Evolutionary conservation across 768 basidiomycete genomes (phyloP).

Genomic region (Sporobolomyces roseus): DNA sequence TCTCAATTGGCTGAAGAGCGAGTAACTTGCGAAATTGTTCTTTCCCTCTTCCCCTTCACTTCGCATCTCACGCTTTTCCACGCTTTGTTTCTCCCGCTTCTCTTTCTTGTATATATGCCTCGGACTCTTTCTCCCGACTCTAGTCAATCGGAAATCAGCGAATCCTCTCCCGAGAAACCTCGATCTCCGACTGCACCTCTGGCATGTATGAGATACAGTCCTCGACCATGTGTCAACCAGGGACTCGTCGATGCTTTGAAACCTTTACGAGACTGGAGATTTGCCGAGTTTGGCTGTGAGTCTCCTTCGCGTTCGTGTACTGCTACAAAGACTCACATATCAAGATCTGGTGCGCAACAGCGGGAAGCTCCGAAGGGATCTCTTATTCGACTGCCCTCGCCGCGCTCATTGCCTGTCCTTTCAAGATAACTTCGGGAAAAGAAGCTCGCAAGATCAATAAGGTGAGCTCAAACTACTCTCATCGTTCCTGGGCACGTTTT

Average conservation of each 20-base stretch:
- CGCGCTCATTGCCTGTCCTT: conserved; percentile 29
- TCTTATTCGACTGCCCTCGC: conserved; percentile 20
- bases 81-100: too few species aligned
- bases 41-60: too few species aligned
- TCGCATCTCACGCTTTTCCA: background rate
- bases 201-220: conserved; percentile 29
- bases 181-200: conserved; percentile 18
- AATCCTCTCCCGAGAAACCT: too few species aligned
- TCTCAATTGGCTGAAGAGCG: too few species aligned
- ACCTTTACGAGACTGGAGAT: conserved; percentile 10
- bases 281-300: conserved; percentile 22
- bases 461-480: too few species aligned
- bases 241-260: conserved; percentile 5
- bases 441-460: conserved; percentile 26
- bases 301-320: background rate
- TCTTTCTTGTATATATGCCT: too few species aligned
- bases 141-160: too few species aligned
- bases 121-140: too few species aligned
- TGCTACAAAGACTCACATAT: too few species aligned
- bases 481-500: too few species aligned
- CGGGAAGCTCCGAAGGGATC: background rate
- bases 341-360: background rate
- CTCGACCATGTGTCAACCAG: conserved; percentile 31
- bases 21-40: too few species aligned
- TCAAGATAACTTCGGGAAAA: conserved; percentile 11